Evolutionary conservation across 495 filamentous ascomycete genomes (phyloP), one percentile per base, ranked within the genome.

Genomic region (Neurospora intermedia): DNA sequence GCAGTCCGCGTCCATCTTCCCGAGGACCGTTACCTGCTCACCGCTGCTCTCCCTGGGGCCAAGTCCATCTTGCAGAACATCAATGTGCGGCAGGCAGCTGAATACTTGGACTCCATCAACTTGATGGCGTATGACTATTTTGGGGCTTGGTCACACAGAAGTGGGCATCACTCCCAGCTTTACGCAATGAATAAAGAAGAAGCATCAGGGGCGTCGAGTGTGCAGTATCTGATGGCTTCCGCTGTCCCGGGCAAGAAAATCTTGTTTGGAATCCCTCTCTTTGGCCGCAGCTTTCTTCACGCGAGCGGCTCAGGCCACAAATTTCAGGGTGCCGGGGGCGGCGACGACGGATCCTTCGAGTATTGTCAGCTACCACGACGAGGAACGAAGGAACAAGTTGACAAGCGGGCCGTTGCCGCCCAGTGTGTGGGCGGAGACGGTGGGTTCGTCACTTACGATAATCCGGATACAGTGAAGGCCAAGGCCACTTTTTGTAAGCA

Each of bases 381-480:
- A 5, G 91, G 89, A 11, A 80, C 82, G n/a, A 85, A 88, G 77
- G 93, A 96, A 77, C 81, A 87, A 54, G 86, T 93, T 48, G 93
- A 97, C 81, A 85, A 85, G 46, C 80, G 88, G 20, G 77, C 81
- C 38, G 84, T 87, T 10, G 92, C 94, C 13, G 93, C 93, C 7
- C 93, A 88, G 73, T 97, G 92, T 75, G 82, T 90, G 15, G 94
- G 93, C 27, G 90, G 87, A 3, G 94, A 95, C 81, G 94, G 92
- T 3, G 94, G 93, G 0, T 97, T 94, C 77, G 89, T 97, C 39
- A 92, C 88, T 8, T 97, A 96, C 79, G 94, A 97, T 78, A 94
- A 93, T 74, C 89, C 91, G 23, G 87, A 90, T 27, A 95, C 93
- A 15, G 93, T 96, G n/a, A 87, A 87, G 80, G 88, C 91, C 80